Evolutionary conservation across 192 early-diverging fungal species (phyloP).

Genomic region (Rhizophlyctis rosea): DNA sequence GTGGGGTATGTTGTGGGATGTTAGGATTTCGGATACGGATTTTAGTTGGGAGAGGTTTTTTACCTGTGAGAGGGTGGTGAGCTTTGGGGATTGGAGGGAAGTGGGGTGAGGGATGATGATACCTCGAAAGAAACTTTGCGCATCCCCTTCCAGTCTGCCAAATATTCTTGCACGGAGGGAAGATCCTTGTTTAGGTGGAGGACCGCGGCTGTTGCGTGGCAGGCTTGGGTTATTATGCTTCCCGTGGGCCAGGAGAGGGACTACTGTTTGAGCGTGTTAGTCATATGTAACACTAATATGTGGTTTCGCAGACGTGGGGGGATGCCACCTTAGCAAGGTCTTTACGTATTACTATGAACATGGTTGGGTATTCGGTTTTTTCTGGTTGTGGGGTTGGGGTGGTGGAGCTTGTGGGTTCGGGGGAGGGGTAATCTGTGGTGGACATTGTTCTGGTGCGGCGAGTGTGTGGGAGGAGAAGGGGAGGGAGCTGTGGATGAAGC

Average conservation of each 20-base stretch:
- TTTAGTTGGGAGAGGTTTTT: constrained; percentile 6
- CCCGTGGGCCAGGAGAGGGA: constrained; percentile 59
- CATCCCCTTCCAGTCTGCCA: constrained; percentile 58
- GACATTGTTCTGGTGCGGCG: too few species aligned
- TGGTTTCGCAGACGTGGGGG: not conserved
- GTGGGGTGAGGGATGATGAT: not conserved
- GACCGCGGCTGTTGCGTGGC: constrained; percentile 70
- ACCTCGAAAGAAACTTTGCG: constrained; percentile 75
- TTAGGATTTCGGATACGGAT: not conserved
- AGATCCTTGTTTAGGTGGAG: constrained; percentile 58
- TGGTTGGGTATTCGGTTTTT: constrained; percentile 55
- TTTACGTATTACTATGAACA: constrained; percentile 78
- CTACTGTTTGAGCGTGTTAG: not conserved
- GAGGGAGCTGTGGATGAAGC: too few species aligned
- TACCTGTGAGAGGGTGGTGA: not conserved
- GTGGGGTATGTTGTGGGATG: not conserved
- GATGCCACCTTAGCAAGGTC: constrained; percentile 65
- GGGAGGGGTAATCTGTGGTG: too few species aligned
- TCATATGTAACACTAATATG: not conserved
- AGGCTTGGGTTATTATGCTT: constrained; percentile 71
- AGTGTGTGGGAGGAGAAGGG: too few species aligned
- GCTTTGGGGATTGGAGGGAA: not conserved
- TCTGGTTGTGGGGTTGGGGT: too few species aligned
- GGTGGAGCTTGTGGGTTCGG: too few species aligned
- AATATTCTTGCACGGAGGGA: constrained; percentile 60